phyloP scores from a whole-genome alignment of 108 stramenopile genomes.

The Bacterosira constricta region DNA sequence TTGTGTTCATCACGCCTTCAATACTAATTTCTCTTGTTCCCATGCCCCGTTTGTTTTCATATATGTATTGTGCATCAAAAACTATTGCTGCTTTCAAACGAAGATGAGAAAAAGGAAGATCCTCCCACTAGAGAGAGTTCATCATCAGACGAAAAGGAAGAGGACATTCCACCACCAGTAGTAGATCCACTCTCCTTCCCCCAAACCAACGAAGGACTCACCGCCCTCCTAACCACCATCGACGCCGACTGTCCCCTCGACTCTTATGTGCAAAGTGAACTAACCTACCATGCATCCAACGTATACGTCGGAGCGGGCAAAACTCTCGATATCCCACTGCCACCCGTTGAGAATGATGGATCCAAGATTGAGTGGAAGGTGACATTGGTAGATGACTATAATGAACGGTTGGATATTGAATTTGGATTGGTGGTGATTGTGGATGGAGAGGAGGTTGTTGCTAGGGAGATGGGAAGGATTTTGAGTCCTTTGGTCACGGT shows the following conservation, averaged over 20 bases:
- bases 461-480: constrained; percentile 41
- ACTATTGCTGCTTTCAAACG: no score
- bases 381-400: constrained; percentile 27
- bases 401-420: constrained; percentile 35
- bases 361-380: constrained; percentile 43
- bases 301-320: constrained; percentile 22
- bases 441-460: constrained; percentile 34
- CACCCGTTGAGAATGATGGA: constrained; percentile 33
- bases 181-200: constrained; percentile 38
- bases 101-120: neutral
- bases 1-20: no score
- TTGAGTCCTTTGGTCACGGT: constrained; percentile 16
- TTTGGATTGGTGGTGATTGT: constrained; percentile 43
- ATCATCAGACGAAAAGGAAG: no score
- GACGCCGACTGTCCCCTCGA: constrained; percentile 39
- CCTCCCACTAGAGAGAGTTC: no score
- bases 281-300: constrained; percentile 29
- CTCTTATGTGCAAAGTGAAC: constrained; percentile 24
- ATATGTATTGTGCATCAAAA: no score
- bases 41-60: no score
- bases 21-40: no score
- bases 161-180: constrained; percentile 10
- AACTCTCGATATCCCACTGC: constrained; percentile 38
- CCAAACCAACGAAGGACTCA: constrained; percentile 29
- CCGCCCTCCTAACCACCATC: constrained; percentile 21